phyloP scores from a whole-genome alignment of 352 stramenopile genomes.

The Phytophthora citrophthora region DNA sequence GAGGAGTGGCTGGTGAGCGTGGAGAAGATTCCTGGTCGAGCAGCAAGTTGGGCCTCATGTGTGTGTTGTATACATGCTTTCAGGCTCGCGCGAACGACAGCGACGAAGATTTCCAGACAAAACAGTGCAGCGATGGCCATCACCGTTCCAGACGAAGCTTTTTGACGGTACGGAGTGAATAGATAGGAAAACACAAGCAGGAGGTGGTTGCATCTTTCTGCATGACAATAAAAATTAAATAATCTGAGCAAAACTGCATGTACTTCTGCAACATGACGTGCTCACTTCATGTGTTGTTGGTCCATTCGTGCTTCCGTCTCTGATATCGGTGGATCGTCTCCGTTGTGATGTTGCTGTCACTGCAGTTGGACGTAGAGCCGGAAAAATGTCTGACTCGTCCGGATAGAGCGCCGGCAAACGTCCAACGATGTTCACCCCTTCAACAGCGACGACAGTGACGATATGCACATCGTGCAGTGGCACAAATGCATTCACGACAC shows the following conservation, averaged over 20 bases:
- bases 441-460: not conserved
- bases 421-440: constrained; percentile 3
- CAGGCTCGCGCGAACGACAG: constrained; percentile 23
- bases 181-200: constrained; percentile 44
- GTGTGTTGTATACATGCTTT: constrained; percentile 24
- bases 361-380: constrained; percentile 16
- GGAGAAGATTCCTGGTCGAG: constrained; percentile 20
- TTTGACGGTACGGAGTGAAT: constrained; percentile 30
- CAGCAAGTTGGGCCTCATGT: constrained; percentile 17
- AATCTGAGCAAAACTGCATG: constrained; percentile 38
- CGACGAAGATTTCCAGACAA: constrained; percentile 15
- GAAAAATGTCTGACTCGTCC: constrained; percentile 26
- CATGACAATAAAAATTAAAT: constrained; percentile 46
- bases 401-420: constrained; percentile 6
- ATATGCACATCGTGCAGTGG: not conserved
- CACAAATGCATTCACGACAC: too few relatives aligned
- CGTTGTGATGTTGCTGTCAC: constrained; percentile 20
- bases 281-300: too few relatives aligned
- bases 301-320: not conserved
- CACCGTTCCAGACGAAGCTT: constrained; percentile 16
- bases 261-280: too few relatives aligned
- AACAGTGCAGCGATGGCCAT: constrained; percentile 8
- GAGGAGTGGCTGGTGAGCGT: constrained; percentile 14
- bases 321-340: constrained; percentile 16
- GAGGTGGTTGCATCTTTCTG: constrained; percentile 8